Percentiles rank a stretch among this genome's conserved stretches.
Conservation (phyloP, 352 stramenopile genomes). For the Synura sp. region DNA sequence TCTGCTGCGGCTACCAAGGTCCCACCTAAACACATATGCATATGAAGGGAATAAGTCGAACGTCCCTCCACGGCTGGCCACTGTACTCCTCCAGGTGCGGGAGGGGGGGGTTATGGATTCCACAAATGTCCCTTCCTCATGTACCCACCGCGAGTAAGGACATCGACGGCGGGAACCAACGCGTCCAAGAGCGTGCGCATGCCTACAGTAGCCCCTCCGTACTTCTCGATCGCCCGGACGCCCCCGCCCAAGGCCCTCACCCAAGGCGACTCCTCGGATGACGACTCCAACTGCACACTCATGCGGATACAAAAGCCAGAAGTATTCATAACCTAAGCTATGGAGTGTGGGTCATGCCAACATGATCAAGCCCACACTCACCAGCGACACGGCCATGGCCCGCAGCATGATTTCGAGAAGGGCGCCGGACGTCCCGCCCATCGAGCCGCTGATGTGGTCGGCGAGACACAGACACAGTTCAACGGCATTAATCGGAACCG, state of each 20-base stretch:
- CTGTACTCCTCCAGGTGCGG: too few relatives aligned
- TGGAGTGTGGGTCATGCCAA: conserved; percentile 49
- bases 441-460: conserved; percentile 59
- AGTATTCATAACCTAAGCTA: too few relatives aligned
- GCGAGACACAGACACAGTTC: conserved; percentile 55
- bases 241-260: conserved; percentile 57
- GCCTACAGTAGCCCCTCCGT: conserved; percentile 84
- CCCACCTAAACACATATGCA: too few relatives aligned
- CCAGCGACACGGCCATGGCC: conserved; percentile 46
- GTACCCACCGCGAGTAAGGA: conserved; percentile 37
- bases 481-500: conserved; percentile 51
- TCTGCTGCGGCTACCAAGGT: conserved; percentile 55
- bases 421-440: conserved; percentile 86
- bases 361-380: conserved; percentile 44
- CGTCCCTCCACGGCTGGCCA: not conserved
- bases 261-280: too few relatives aligned
- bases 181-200: conserved; percentile 95
- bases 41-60: too few relatives aligned
- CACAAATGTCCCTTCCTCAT: too few relatives aligned
- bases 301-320: too few relatives aligned
- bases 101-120: too few relatives aligned
- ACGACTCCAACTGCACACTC: too few relatives aligned
- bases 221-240: conserved; percentile 68
- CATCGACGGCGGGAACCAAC: conserved; percentile 71
- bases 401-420: conserved; percentile 88